A percentile compares a stretch with the other conserved stretches of the same genome.
Evolutionary conservation across 768 basidiomycete genomes (phyloP).

Genomic region (Cyclocybe cylindracea): DNA sequence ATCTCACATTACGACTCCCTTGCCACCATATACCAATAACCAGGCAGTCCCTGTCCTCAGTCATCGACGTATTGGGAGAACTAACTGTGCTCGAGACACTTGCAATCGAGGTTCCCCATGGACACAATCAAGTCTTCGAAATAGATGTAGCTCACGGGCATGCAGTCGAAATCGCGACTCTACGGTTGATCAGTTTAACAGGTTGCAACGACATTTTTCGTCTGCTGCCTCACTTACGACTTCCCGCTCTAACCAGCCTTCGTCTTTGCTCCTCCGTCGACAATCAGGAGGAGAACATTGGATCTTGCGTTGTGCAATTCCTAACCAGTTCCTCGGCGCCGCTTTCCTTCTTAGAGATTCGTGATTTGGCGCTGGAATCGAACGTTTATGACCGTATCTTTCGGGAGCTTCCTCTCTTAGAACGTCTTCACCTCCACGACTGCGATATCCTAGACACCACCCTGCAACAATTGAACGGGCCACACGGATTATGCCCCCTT

Average conservation of each 20-base stretch:
- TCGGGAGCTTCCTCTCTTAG: conserved; percentile 35
- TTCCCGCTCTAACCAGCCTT: conserved; percentile 27
- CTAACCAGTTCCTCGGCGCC: conserved; percentile 27
- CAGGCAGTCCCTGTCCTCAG: conserved; percentile 21
- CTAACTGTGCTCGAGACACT: conserved; percentile 43
- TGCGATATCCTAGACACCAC: conserved; percentile 54
- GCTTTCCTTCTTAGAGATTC: conserved; percentile 45
- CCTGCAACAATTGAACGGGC: conserved; percentile 37
- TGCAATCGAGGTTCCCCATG: conserved; percentile 35
- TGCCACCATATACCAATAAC: conserved; percentile 11
- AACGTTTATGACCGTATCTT: conserved; percentile 34
- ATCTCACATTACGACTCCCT: conserved; percentile 35
- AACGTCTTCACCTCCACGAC: conserved; percentile 56
- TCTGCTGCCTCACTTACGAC: conserved; percentile 27
- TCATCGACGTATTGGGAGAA: conserved; percentile 32
- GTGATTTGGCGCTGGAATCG: conserved; percentile 46
- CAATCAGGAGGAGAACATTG: conserved; percentile 14
- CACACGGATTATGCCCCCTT: conserved; percentile 43
- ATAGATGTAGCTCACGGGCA: conserved; percentile 14
- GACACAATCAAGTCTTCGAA: conserved; percentile 28
- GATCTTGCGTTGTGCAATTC: conserved; percentile 22
- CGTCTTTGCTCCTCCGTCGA: conserved; percentile 20
- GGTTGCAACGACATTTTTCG: conserved; percentile 29
- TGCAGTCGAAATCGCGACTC: conserved; percentile 20
- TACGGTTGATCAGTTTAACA: conserved; percentile 28